Evolutionary conservation across 208 protist genomes (phyloP), one percentile per base, ranked within the genome.

Genomic region (Eutreptiella sp.): DNA sequence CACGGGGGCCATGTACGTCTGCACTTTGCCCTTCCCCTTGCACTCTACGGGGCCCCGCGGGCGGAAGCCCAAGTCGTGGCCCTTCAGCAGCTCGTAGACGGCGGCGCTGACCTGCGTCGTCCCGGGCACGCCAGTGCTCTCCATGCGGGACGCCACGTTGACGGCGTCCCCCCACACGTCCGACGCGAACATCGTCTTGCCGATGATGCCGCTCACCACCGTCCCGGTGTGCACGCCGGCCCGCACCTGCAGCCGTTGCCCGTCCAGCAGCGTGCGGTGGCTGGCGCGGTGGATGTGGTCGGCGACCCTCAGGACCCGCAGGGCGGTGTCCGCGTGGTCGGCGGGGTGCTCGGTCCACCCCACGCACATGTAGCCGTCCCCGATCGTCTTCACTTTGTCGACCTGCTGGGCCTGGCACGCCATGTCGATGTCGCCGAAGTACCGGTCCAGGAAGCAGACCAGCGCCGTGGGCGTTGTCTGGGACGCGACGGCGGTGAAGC

Each of bases 121-220:
- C n/a, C 31, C 35, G 4, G 68, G 68, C 16, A 73, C 28, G n/a
- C 66, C 64, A 21, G 53, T 47, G 3, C 27, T 50, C 39, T 73
- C 68, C 68, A 73, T 70, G 1, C 66, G 36, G 21, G 66, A 64
- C 21, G 66, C 66, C 28, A 71, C 4, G 53, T 71, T 73, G 5
- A 71, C 68, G 0, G 68, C 63, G 21, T 76, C 68, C 21, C 68
- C 68, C 68, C 68, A 73, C 19, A 71, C 5, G 45, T 73, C 68
- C 31, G 50, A 73, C 14, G 57, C 46, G 33, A 73, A 69, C 50
- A 75, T 73, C 27, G 7, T 48, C 1, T 11, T 4, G 7, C 68
- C 68, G 11, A 76, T 76, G 2, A 75, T 24, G 16, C 68, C 68
- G 19, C 48, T 43, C 29, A 73, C 68, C 1, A 73, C 28, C 16